Conservation (phyloP, 2,329 filamentous ascomycete genomes). For the Colletotrichum caudatum region DNA sequence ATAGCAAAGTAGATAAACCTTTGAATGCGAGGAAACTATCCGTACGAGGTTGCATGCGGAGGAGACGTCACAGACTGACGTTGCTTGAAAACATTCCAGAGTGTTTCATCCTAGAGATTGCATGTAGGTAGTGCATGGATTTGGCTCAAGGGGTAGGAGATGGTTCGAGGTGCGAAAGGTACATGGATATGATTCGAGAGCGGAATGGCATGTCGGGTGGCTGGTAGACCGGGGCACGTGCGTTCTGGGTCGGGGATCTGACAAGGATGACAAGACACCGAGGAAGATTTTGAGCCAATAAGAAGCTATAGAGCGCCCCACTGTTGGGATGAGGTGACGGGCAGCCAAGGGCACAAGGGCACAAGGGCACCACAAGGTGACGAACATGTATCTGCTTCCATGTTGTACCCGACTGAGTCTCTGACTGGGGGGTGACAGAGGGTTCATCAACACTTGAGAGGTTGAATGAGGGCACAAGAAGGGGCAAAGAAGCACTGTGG, state of each 20-base stretch:
- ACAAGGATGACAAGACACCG: constrained; percentile 34
- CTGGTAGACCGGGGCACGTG: constrained; percentile 36
- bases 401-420: constrained; percentile 1
- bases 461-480: constrained; percentile 8
- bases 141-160: constrained; percentile 1
- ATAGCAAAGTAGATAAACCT: neutral
- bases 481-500: neutral
- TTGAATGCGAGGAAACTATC: too few species aligned
- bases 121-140: neutral
- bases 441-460: neutral
- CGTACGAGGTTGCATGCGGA: constrained; percentile 1
- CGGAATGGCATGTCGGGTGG: constrained; percentile 26
- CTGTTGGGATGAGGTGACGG: constrained; percentile 39
- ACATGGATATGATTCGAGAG: constrained; percentile 17
- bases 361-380: constrained; percentile 10
- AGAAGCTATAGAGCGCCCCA: constrained; percentile 15
- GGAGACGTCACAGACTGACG: constrained; percentile 22
- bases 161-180: constrained; percentile 18
- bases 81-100: constrained; percentile 40
- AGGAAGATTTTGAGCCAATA: constrained; percentile 8
- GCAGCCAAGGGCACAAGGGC: constrained; percentile 27
- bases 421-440: neutral
- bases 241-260: constrained; percentile 10
- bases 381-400: constrained; percentile 1
- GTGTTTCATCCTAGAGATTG: constrained; percentile 37